Base-by-base conservation (phyloP, 371 early-diverging fungal genomes). In the Zychaea mexicana region DNA sequence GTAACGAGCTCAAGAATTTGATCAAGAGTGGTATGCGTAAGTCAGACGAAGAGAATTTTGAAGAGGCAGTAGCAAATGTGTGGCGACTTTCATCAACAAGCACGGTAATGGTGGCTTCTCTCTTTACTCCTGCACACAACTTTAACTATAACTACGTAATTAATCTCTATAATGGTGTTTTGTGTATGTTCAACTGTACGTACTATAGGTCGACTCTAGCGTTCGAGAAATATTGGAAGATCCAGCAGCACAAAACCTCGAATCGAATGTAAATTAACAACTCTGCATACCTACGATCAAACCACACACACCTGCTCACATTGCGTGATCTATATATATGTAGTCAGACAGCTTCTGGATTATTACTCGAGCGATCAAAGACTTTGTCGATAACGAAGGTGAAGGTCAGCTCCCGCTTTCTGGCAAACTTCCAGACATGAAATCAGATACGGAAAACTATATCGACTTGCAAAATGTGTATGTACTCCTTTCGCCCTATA, bases 371-470 rank as follows among this genome's bases (percentile, higher is more conserved):
- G 96, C 96, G 0, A 78, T 95, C 22, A 75, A 85, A 31, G 86
- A 90, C 27, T 98, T 96, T 76, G 85, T 92, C 3, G 81, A 77
- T 28, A 84, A 90, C 27, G 88, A 90, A 69, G 93, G 95, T 4
- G 67, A 70, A 19, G 91, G 91, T 1, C 78, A 76, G 33, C 84
- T 98, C 31, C 98, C 98, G 0, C 72, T 96, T 8, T 81, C 91
- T 0, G 98, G 97, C 3, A 77, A 83, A 32, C 82, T 98, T 7
- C 97, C 98, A 0, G 98, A 98, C 76, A 97, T 98, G 98, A 96
- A 97, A 72, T 84, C 98, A 0, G 95, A 96, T 68, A 97, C 98
- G 2, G 76, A 78, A 22, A 86, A 90, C 42, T 98, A 92, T 69
- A 88, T 96, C 10, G 69, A 70, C 10, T 76, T 98, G 56, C 97